Evolutionary conservation across 805 yeast genomes (phyloP), one percentile per base, ranked within the genome.

Genomic region (Lipomyces kockii): DNA sequence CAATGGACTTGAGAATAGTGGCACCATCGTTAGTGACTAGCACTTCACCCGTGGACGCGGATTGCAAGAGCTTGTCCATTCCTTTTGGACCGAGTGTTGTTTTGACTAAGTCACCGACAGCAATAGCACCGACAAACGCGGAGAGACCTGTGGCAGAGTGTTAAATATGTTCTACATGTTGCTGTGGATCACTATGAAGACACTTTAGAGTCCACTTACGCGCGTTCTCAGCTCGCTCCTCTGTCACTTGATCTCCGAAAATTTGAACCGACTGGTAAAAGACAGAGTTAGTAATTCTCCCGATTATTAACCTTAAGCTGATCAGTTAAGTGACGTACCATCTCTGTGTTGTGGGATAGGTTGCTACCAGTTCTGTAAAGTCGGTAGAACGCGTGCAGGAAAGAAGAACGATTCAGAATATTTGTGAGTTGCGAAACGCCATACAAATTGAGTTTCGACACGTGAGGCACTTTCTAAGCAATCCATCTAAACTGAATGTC

Each of bases 11-110:
- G 72, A 95, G 82, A 71, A 95, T 95, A 2, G 99, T 95, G 61
- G 99, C 99, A 69, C 99, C 99, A 81, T 95, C 99, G 78, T 95
- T 95, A 60, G 99, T 95, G 51, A 95, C 93, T 76, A 93, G 76
- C 2, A 95, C 84, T 64, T 83, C 83, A 58, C 91, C 91, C 55
- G 95, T 86, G 3, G 92, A 84, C 22, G 97, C 90, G 72, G 96
- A 88, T 76, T 92, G 97, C 70, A 95, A 82, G 71, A 95, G 82
- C 78, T 95, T 95, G 79, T 95, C 99, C 98, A 95, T 94, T 71
- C 99, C 99, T 77, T 95, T 94, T 70, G 99, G 99, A 17, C 99
- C 99, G 71, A 95, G 82, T 2, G 99, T 90, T 37, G 92, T 83
- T 79, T 94, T 94, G 58, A 94, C 99, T 69, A 95, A 84, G 79